phyloP scores from a whole-genome alignment of 2,329 filamentous ascomycete species.

The Corniculantispora saksenae region DNA sequence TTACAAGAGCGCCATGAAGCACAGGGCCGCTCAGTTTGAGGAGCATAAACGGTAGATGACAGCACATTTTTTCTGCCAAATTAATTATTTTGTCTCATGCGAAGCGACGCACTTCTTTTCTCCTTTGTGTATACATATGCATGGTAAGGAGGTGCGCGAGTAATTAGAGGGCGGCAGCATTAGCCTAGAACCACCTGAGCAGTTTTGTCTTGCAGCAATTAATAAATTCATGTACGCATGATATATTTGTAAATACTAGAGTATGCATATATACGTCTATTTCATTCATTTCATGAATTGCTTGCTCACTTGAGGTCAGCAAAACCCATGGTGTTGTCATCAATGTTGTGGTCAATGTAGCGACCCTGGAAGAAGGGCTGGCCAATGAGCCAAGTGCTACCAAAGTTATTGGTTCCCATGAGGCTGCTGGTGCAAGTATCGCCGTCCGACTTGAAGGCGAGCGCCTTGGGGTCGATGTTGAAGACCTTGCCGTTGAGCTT shows the following conservation, averaged over 20 bases:
- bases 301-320: slow-evolving; percentile 17
- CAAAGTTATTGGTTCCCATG: slow-evolving; percentile 20
- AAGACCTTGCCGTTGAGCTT: slow-evolving; percentile 22
- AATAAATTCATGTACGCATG: background rate
- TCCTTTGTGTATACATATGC: slow-evolving; percentile 7
- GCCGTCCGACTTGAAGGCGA: slow-evolving; percentile 22
- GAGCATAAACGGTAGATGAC: background rate
- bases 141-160: background rate
- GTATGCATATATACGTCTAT: slow-evolving; percentile 1
- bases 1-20: background rate
- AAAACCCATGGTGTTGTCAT: slow-evolving; percentile 24
- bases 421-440: slow-evolving; percentile 25
- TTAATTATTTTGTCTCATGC: background rate
- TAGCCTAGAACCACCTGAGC: background rate
- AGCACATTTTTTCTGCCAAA: background rate
- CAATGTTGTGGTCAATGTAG: slow-evolving; percentile 26
- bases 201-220: background rate
- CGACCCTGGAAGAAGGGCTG: slow-evolving; percentile 27
- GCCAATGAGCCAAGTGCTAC: slow-evolving; percentile 24
- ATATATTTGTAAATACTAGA: background rate
- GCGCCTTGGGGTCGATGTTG: slow-evolving; percentile 22
- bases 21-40: slow-evolving; percentile 3
- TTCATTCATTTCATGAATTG: background rate
- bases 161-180: background rate
- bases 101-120: background rate